phyloP scores from a whole-genome alignment of 2,329 filamentous ascomycete genomes.

The Alternaria dauci region DNA sequence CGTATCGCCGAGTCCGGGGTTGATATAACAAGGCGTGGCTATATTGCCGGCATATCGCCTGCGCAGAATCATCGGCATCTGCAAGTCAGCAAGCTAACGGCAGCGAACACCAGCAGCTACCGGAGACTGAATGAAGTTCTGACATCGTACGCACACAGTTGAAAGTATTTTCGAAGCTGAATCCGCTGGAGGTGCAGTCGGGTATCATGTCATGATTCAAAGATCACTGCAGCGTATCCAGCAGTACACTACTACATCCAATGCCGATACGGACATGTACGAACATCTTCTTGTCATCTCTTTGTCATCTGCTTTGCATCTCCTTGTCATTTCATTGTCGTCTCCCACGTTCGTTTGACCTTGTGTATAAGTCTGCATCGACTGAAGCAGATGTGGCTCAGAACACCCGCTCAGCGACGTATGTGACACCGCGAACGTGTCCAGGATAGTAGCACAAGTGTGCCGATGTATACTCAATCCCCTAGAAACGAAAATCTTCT shows the following conservation, averaged over 20 bases:
- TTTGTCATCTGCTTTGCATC: not conserved
- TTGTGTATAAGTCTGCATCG: not conserved
- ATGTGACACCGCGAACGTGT: not conserved
- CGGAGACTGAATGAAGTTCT: not conserved
- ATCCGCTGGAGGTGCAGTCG: not conserved
- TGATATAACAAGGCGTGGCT: not conserved
- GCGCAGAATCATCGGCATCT: conserved; percentile 1
- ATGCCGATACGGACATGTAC: not conserved
- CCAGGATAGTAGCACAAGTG: not conserved
- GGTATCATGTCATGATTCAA: not conserved
- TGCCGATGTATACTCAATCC: not conserved
- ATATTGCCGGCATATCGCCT: not conserved
- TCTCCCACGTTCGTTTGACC: not conserved
- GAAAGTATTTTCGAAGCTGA: not conserved
- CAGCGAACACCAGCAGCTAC: not conserved
- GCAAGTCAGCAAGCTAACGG: not conserved
- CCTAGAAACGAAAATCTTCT: not conserved
- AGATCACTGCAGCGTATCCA: not conserved
- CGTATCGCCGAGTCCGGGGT: not conserved
- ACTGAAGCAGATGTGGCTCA: not conserved
- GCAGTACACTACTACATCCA: not conserved
- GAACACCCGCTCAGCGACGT: not conserved
- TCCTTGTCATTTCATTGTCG: not conserved
- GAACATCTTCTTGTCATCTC: not conserved
- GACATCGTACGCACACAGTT: not conserved